Evolutionary conservation across 345 rosid genomes (phyloP).

Genomic region (Hevea brasiliensis): DNA sequence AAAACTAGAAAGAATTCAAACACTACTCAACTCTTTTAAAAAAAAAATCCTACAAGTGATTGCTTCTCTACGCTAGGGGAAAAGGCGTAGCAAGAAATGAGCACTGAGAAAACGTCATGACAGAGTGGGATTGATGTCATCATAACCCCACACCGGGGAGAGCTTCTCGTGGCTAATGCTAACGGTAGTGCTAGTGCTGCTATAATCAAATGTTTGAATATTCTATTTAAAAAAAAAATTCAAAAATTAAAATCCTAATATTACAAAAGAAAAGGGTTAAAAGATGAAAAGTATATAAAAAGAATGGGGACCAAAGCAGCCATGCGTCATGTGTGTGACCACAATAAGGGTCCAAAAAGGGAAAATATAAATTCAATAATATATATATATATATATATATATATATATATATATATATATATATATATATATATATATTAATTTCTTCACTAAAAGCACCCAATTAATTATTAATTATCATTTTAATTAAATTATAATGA

Average conservation of each 20-base stretch:
- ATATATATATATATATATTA: too few species aligned
- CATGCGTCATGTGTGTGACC: slow-evolving; percentile 99
- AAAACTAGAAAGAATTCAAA: slow-evolving; percentile 1
- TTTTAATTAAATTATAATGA: too few species aligned
- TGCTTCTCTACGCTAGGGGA: neutral
- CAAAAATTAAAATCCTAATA: too few species aligned
- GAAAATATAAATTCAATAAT: neutral
- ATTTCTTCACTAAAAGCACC: too few species aligned
- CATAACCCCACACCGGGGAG: slow-evolving; percentile 17
- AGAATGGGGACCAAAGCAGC: slow-evolving; percentile 61
- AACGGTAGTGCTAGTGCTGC: slow-evolving; percentile 45
- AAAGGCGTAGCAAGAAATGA: neutral
- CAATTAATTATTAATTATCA: too few species aligned
- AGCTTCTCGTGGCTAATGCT: slow-evolving; percentile 35
- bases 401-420: too few species aligned
- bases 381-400: too few species aligned
- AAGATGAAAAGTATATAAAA: slow-evolving; percentile 40
- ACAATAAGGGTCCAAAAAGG: slow-evolving; percentile 33
- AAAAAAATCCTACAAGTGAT: neutral
- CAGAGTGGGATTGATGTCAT: slow-evolving; percentile 65
- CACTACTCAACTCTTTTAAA: neutral
- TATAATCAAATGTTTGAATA: slow-evolving; percentile 57
- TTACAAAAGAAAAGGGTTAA: slow-evolving; percentile 26
- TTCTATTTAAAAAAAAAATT: too few species aligned
- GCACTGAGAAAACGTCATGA: slow-evolving; percentile 47